phyloP scores from a whole-genome alignment of 257 asterid species.

The Nicotiana tomentosiformis region DNA sequence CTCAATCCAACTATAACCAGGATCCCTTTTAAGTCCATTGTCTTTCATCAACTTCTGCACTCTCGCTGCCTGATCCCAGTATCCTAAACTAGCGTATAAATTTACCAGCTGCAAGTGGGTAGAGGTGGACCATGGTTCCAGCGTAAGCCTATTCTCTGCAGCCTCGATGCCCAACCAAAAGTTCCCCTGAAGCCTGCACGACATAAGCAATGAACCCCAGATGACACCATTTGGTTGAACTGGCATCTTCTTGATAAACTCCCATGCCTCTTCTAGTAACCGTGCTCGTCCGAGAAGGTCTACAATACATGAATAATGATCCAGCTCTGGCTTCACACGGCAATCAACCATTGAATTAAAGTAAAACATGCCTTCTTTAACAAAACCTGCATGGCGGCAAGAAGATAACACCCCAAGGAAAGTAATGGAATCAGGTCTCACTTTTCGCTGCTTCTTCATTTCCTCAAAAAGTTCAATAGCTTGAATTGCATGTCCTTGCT shows the following conservation, averaged over 20 bases:
- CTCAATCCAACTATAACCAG: conserved; percentile 84
- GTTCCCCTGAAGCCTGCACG: conserved; percentile 57
- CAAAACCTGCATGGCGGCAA: conserved; percentile 35
- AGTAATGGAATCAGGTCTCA: conserved; percentile 32
- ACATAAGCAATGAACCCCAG: conserved; percentile 70
- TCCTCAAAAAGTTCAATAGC: conserved; percentile 29
- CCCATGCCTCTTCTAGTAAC: conserved; percentile 27
- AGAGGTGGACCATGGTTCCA: conserved; percentile 58
- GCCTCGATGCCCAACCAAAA: conserved; percentile 67
- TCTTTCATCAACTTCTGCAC: conserved; percentile 61
- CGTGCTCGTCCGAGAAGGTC: conserved; percentile 41
- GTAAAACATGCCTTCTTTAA: conserved; percentile 19
- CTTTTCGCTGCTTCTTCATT: conserved; percentile 21
- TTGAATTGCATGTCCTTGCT: conserved; percentile 23
- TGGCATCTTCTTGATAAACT: conserved; percentile 25
- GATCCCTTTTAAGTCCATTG: conserved; percentile 60
- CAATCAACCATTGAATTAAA: conserved; percentile 15
- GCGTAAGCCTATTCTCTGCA: conserved; percentile 57
- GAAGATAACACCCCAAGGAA: conserved; percentile 35
- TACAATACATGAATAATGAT: conserved; percentile 32
- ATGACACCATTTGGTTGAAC: conserved; percentile 44
- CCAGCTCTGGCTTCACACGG: conserved; percentile 19
- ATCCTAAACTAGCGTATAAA: conserved; percentile 51
- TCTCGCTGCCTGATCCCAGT: conserved; percentile 63
- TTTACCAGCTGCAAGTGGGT: conserved; percentile 63